These are phyloP conservation scores for Aspergillus amoenus DNA, from an alignment of 2,329 filamentous ascomycete species.

Conservation along the genomic window DNA sequence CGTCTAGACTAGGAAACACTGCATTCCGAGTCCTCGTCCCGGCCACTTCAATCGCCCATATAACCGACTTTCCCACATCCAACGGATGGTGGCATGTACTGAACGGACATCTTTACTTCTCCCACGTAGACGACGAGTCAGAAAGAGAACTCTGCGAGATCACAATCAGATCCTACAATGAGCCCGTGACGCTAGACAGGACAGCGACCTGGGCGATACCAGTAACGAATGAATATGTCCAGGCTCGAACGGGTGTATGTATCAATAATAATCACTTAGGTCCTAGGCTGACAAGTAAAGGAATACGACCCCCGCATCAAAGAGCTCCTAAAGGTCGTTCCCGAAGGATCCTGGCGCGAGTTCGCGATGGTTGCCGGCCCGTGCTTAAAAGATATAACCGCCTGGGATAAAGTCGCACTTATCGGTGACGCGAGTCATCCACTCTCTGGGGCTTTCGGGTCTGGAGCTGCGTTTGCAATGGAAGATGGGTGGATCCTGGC, in stretches of 20 bases:
- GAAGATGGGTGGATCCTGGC: conserved; percentile 11
- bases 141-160: conserved; percentile 3
- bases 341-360: conserved; percentile 5
- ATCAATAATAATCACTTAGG: background rate
- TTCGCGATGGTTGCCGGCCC: conserved; percentile 5
- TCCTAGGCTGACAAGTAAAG: background rate
- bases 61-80: background rate
- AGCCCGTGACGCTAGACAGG: background rate
- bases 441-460: conserved; percentile 4
- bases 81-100: conserved; percentile 3
- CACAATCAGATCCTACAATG: conserved; percentile 3
- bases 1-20: background rate
- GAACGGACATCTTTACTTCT: conserved; percentile 5
- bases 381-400: background rate
- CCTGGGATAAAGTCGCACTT: background rate
- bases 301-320: conserved; percentile 1
- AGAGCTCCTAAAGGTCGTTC: background rate
- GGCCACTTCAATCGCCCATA: background rate
- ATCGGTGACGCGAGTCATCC: conserved; percentile 8
- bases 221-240: background rate
- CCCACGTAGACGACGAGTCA: background rate
- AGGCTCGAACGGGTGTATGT: background rate
- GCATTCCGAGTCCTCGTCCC: conserved; percentile 5
- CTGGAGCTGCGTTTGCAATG: conserved; percentile 5
- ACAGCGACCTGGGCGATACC: conserved; percentile 5